Conservation (phyloP, 2,329 filamentous ascomycete genomes). For the Penicillium italicum region DNA sequence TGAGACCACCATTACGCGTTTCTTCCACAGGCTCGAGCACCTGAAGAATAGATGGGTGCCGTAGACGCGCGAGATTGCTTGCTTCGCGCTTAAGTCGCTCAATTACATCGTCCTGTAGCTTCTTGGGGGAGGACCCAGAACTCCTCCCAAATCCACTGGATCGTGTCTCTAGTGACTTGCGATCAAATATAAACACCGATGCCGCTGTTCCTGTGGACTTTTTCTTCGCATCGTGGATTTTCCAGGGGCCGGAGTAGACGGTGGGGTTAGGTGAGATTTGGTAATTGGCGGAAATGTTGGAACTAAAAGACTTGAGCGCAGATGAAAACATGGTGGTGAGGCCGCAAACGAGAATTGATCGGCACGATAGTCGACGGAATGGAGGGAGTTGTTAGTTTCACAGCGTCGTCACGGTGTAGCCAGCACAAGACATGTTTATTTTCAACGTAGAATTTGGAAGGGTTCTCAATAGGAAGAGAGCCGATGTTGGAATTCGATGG, state of each 20-base stretch:
- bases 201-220: constrained; percentile 86
- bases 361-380: neutral
- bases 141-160: constrained; percentile 58
- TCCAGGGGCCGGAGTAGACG: constrained; percentile 89
- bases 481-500: neutral
- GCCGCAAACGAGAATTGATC: neutral
- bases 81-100: constrained; percentile 91
- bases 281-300: constrained; percentile 92
- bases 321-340: constrained; percentile 77
- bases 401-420: constrained; percentile 6
- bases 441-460: neutral
- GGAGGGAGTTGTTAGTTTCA: constrained; percentile 12
- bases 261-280: constrained; percentile 70
- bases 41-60: constrained; percentile 89
- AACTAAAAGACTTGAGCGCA: constrained; percentile 88
- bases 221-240: constrained; percentile 95
- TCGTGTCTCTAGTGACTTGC: constrained; percentile 73
- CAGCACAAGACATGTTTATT: constrained; percentile 2
- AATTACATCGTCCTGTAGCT: constrained; percentile 80
- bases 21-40: constrained; percentile 94
- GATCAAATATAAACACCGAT: constrained; percentile 93
- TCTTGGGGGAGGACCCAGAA: constrained; percentile 68
- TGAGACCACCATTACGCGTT: constrained; percentile 81
- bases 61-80: constrained; percentile 76
- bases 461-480: neutral